Base-by-base conservation (phyloP, 2,329 filamentous ascomycete genomes). In the Calonectria hongkongensis region DNA sequence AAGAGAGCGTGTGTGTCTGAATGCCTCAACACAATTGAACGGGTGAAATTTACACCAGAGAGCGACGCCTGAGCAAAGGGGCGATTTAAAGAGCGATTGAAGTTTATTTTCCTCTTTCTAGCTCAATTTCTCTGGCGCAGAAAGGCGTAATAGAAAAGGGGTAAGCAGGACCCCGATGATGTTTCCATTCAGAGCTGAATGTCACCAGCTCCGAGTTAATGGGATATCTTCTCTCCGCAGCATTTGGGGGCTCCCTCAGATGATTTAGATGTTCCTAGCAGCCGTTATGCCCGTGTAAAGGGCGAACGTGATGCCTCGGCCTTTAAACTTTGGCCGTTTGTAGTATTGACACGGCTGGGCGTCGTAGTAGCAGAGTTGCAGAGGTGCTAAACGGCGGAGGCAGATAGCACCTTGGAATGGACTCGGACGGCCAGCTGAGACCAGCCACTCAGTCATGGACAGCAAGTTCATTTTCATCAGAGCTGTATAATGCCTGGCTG, bases 271-370 rank as follows among this genome's bases (percentile, higher is more conserved):
- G 39, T 64, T 58, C 36, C 33, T 21, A 51, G 45, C 30, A 25
- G 43, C 54, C 33, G 25, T 12, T 2, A 33, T 16, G 45, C 63
- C 47, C 7, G 56, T 18, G 36, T 25, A 67, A 67, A 65, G 69
- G 45, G 28, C 2, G 41, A 60, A 47, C 30, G 21, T 16, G 25
- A 69, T 27, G 48, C 15, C 54, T 43, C 67, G 33, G 58, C 15
- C 25, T 33, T 65, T 43, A 16, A 21, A 50, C 30, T 66, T 50
- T 33, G 33, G 2, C 12, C 30, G 28, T 48, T 45, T 45, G 27
- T 69, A 9, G 48, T 66, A 69, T 43, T 43, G 50, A 47, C 66
- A 66, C 66, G 60, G 66, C 66, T 36, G 70, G 70, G 69, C 30
- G 64, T 64, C 56, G 48, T 68, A 36, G 41, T 56, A 71, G 47